These are phyloP conservation scores for Claviceps paspali DNA, from an alignment of 2,329 filamentous ascomycete species.

Conservation along the genomic window DNA sequence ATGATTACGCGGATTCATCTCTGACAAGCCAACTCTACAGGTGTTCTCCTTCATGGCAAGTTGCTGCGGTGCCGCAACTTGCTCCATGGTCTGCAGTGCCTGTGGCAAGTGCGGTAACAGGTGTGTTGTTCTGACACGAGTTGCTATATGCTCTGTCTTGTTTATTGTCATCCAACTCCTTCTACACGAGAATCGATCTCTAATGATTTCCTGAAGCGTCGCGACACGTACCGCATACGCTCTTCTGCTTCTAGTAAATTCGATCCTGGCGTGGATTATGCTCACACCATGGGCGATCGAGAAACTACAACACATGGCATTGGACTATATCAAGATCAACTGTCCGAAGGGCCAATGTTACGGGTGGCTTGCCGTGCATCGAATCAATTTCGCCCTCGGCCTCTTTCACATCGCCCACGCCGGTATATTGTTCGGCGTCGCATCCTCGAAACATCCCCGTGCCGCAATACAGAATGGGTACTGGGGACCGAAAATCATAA, in stretches of 20 bases:
- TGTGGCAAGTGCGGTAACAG: conserved; percentile 97
- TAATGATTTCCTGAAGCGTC: conserved; percentile 41
- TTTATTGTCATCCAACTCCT: too few species aligned
- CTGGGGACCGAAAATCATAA: conserved; percentile 91
- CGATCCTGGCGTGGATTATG: conserved; percentile 96
- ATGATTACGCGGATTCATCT: background rate
- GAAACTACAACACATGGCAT: conserved; percentile 78
- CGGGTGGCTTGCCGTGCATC: conserved; percentile 90
- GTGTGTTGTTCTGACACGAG: conserved; percentile 36
- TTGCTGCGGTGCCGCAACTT: conserved; percentile 93
- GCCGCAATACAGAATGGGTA: conserved; percentile 93
- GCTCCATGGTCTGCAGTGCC: conserved; percentile 85
- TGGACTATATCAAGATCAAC: conserved; percentile 92
- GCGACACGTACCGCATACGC: conserved; percentile 95
- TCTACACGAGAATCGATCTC: too few species aligned
- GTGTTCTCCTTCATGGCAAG: conserved; percentile 66
- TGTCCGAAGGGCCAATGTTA: conserved; percentile 85
- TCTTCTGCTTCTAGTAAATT: conserved; percentile 88
- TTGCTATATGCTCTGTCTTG: too few species aligned
- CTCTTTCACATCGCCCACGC: conserved; percentile 85
- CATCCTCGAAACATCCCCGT: conserved; percentile 71
- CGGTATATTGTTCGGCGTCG: conserved; percentile 71
- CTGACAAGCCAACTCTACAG: conserved; percentile 25
- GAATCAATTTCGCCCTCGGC: conserved; percentile 94
- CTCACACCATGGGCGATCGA: conserved; percentile 97